Conservation (phyloP, 2,329 filamentous ascomycete species). For the Penicillium sp. region DNA sequence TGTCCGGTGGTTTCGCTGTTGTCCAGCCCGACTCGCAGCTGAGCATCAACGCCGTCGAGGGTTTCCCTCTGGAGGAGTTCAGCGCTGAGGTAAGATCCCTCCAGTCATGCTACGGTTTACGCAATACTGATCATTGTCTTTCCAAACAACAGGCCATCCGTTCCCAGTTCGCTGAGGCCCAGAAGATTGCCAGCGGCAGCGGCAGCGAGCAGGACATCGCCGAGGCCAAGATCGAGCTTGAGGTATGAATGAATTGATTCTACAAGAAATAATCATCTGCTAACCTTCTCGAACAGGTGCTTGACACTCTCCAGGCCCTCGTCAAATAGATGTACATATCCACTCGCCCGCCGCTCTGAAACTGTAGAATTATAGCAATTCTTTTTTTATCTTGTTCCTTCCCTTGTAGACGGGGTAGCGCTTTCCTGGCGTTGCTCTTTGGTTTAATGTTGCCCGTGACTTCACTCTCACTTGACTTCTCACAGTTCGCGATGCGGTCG, state of each 20-base stretch:
- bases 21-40: constrained; percentile 91
- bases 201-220: constrained; percentile 97
- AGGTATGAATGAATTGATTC: constrained; percentile 56
- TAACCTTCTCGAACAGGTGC: constrained; percentile 34
- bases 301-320: constrained; percentile 46
- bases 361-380: constrained; percentile 41
- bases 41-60: constrained; percentile 98
- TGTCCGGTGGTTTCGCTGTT: constrained; percentile 93
- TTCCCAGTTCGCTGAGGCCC: constrained; percentile 85
- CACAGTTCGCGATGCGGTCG: constrained; percentile 10
- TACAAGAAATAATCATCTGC: constrained; percentile 5
- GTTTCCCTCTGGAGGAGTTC: constrained; percentile 91
- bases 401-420: constrained; percentile 9
- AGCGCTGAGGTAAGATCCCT: constrained; percentile 61
- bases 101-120: neutral
- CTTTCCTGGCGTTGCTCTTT: constrained; percentile 10
- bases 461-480: neutral
- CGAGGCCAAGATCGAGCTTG: constrained; percentile 97
- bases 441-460: too few species aligned
- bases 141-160: constrained; percentile 57
- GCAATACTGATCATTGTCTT: constrained; percentile 5
- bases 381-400: constrained; percentile 18
- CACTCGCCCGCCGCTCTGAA: constrained; percentile 29
- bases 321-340: constrained; percentile 47
- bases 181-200: constrained; percentile 84